Conservation (phyloP, 352 stramenopile species). For the Phytophthora cryptogea region DNA sequence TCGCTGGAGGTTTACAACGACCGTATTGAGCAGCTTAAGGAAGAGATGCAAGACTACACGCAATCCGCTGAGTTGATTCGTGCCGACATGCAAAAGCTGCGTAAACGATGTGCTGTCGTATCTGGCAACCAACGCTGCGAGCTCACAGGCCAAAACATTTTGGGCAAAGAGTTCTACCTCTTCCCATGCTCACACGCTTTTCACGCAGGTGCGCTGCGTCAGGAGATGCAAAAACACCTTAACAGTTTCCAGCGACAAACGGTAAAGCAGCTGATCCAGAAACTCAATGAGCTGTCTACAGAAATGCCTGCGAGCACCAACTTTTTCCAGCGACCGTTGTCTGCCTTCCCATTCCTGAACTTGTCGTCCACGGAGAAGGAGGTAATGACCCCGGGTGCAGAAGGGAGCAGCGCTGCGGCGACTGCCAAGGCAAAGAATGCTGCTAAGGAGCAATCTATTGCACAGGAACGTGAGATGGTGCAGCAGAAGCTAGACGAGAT, state of each 20-base stretch:
- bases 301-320: constrained; percentile 72
- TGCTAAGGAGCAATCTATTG: constrained; percentile 77
- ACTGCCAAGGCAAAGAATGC: constrained; percentile 61
- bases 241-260: constrained; percentile 91
- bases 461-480: constrained; percentile 89
- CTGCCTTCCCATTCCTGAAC: constrained; percentile 67
- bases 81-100: constrained; percentile 88
- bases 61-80: constrained; percentile 90
- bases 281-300: constrained; percentile 84
- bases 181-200: constrained; percentile 95
- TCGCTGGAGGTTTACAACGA: constrained; percentile 92
- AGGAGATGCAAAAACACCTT: constrained; percentile 90
- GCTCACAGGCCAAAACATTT: constrained; percentile 86
- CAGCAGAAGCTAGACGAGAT: constrained; percentile 94
- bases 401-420: constrained; percentile 42
- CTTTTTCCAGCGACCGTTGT: constrained; percentile 77
- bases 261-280: constrained; percentile 89
- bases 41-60: constrained; percentile 94
- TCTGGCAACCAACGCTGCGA: constrained; percentile 91
- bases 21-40: constrained; percentile 91
- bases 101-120: constrained; percentile 84
- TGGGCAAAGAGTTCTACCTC: constrained; percentile 93
- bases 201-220: constrained; percentile 87
- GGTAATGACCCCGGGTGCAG: constrained; percentile 52
- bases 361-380: constrained; percentile 76